Conservation (phyloP, 208 protist species). For the Wallacemonas rigidus region DNA sequence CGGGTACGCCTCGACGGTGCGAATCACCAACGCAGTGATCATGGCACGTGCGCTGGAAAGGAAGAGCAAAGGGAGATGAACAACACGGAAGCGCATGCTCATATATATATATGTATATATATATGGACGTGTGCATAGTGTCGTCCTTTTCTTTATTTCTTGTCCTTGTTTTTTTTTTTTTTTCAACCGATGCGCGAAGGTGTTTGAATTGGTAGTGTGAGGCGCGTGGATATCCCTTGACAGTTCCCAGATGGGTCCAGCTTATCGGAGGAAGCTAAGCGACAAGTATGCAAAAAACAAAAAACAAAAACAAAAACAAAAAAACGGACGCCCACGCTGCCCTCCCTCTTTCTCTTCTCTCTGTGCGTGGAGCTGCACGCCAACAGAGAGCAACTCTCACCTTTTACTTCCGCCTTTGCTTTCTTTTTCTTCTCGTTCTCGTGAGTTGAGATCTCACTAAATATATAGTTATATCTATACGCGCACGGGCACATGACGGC, state of each 20-base stretch:
- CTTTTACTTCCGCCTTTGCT: conserved; percentile 11
- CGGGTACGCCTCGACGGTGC: too few relatives aligned
- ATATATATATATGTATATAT: conserved; percentile 11
- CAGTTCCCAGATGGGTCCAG: not conserved
- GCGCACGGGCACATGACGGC: too few relatives aligned
- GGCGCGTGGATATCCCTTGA: not conserved
- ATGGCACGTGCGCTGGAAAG: too few relatives aligned
- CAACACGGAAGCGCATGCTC: not conserved
- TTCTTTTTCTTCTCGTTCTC: conserved; percentile 10
- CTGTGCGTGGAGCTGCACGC: not conserved
- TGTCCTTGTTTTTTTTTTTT: not conserved
- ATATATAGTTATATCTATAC: too few relatives aligned
- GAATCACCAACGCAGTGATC: too few relatives aligned
- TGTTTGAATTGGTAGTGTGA: not conserved
- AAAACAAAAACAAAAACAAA: conserved; percentile 12
- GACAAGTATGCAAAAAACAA: not conserved
- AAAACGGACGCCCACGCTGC: not conserved
- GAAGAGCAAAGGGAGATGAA: conserved; percentile 3
- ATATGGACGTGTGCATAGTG: not conserved
- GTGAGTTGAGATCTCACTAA: too few relatives aligned
- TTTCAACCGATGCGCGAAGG: not conserved
- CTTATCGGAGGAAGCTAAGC: not conserved
- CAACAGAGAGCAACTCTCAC: not conserved
- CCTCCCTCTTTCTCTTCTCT: not conserved
- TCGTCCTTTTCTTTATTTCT: not conserved